Conservation (phyloP, 1,284 basidiomycete genomes). For the Acaromyces ingoldii region DNA sequence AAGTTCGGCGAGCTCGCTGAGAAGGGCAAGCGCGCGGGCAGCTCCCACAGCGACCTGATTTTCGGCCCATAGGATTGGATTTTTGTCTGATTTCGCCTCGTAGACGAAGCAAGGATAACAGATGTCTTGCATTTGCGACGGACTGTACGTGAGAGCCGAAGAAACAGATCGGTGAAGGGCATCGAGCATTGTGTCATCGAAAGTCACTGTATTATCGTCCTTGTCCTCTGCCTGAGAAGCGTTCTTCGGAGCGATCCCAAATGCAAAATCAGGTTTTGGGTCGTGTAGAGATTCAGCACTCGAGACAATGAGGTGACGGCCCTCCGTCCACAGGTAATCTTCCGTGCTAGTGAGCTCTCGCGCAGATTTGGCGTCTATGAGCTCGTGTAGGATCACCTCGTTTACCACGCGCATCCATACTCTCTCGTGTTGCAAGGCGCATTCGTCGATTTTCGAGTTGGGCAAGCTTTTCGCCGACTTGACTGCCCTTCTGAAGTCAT, state of each 20-base stretch:
- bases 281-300: not conserved
- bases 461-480: too few species aligned
- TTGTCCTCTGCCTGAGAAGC: not conserved
- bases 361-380: not conserved
- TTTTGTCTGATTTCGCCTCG: not conserved
- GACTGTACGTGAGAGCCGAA: not conserved
- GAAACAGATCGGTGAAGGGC: not conserved
- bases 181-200: not conserved
- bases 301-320: not conserved
- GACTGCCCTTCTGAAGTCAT: not conserved
- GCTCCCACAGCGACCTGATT: not conserved
- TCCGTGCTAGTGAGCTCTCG: not conserved
- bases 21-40: not conserved
- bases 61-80: not conserved
- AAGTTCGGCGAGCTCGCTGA: not conserved
- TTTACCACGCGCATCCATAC: not conserved
- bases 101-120: not conserved
- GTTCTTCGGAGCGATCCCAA: not conserved
- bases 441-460: not conserved
- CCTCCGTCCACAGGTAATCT: constrained; percentile 2
- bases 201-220: too few species aligned
- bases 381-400: not conserved
- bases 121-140: not conserved
- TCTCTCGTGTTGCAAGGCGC: not conserved
- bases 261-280: constrained; percentile 1